Conservation (phyloP, 192 early-diverging fungal genomes). For the Linnemannia zychae region DNA sequence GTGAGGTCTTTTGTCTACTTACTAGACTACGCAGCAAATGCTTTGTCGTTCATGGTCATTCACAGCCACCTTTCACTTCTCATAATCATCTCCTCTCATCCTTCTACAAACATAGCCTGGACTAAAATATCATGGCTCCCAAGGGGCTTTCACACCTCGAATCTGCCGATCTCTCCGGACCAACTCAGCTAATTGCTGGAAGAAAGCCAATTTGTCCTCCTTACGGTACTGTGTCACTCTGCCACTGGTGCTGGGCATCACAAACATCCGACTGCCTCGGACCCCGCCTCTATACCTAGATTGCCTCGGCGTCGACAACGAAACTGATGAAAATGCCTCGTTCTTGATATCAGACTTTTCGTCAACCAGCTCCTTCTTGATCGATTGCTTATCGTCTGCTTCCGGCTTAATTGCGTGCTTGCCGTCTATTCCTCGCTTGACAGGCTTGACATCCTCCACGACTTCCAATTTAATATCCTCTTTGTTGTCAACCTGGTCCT, state of each 20-base stretch:
- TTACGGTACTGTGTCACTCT: slow-evolving; percentile 73
- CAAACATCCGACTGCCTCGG: slow-evolving; percentile 63
- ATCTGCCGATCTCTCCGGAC: slow-evolving; percentile 39
- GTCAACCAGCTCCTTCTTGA: slow-evolving; percentile 17
- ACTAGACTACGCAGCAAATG: neutral
- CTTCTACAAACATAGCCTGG: neutral
- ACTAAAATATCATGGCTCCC: neutral
- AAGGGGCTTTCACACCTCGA: slow-evolving; percentile 35
- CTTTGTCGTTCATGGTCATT: too few species aligned
- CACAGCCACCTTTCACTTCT: neutral
- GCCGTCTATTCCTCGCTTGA: neutral
- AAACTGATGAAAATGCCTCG: neutral
- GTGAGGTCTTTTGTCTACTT: neutral
- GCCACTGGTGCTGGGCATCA: slow-evolving; percentile 82
- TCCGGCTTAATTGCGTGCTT: too few species aligned
- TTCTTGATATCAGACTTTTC: neutral
- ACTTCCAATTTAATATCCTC: slow-evolving; percentile 26
- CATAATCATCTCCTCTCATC: neutral
- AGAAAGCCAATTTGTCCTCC: slow-evolving; percentile 71
- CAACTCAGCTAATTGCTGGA: slow-evolving; percentile 48
- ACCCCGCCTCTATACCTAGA: slow-evolving; percentile 13
- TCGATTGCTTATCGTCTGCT: slow-evolving; percentile 14
- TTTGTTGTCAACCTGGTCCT: slow-evolving; percentile 1
- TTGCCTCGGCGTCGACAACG: neutral
- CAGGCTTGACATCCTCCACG: neutral